Evolutionary conservation across 805 yeast species (phyloP), one percentile per base, ranked within the genome.

Genomic region (Yarrowia sp.): DNA sequence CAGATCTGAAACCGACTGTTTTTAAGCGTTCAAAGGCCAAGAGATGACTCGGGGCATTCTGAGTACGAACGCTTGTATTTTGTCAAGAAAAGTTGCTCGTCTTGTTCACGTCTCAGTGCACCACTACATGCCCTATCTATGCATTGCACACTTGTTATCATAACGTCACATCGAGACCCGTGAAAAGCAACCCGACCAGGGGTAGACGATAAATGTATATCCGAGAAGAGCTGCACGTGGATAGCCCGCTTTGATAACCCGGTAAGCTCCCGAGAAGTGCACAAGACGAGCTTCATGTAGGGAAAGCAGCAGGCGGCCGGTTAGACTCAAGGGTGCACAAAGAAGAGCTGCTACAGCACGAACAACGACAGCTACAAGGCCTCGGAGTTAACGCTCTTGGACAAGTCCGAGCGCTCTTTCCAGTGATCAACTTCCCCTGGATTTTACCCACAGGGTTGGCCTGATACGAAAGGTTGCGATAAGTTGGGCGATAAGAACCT

Each of bases 181-280:
- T 15, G n/a, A n/a, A 15, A 42, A 15, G 46, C 16, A 8, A n/a
- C 46, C 3, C 46, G 46, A 42, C 26, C 16, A 26, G 32, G 32
- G 32, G 32, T 26, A 26, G 32, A 26, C 32, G 7, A 26, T 26
- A 26, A 26, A 26, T 26, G 32, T 26, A 26, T 26, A 26, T 5
- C 19, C 19, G 19, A 19, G 19, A 26, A 26, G 32, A 15, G 26
- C 49, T 38, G 32, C 58, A 53, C 45, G 59, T 40, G 45, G 59
- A 40, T 53, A 52, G 43, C 12, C 42, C 43, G 58, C 58, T 52
- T 46, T 36, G 58, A 52, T 11, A 52, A n/a, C 26, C 45, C 32
- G 36, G 43, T 53, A 53, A 53, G 45, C 45, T 53, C 59, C 59
- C 43, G 58, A 53, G 35, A 50, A 14, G 59, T 53, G 59, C 59